These are phyloP conservation scores for Spirogloea muscicola DNA, from an alignment of 139 green algal species.

Conservation along the genomic window DNA sequence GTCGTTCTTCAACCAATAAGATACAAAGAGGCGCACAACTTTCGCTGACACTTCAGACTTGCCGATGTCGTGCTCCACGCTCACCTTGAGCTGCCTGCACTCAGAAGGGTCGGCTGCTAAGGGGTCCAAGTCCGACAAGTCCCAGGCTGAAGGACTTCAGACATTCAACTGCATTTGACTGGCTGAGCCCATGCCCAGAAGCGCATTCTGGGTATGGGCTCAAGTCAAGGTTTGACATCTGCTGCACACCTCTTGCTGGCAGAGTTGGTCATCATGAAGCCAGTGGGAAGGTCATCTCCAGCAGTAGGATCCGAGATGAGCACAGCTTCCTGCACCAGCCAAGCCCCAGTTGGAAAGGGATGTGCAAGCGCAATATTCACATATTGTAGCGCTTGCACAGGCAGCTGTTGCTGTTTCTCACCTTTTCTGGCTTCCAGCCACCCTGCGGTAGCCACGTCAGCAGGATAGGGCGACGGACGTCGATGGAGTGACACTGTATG, in stretches of 20 bases:
- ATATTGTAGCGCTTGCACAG: not conserved
- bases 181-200: no score
- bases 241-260: slow-evolving; percentile 21
- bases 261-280: slow-evolving; percentile 28
- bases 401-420: not conserved
- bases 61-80: slow-evolving; percentile 40
- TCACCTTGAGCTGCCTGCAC: slow-evolving; percentile 19
- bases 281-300: not conserved
- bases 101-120: not conserved
- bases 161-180: no score
- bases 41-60: slow-evolving; percentile 21
- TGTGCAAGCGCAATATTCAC: no score
- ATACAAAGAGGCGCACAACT: slow-evolving; percentile 38
- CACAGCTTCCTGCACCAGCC: slow-evolving; percentile 20
- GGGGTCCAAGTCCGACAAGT: no score
- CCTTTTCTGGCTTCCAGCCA: slow-evolving; percentile 42
- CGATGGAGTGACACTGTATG: no score
- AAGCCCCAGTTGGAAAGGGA: no score
- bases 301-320: slow-evolving; percentile 18
- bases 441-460: slow-evolving; percentile 38
- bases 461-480: slow-evolving; percentile 27
- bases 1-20: slow-evolving; percentile 46
- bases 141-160: no score
- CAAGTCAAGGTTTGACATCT: no score
- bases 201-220: no score